Evolutionary conservation across 306 rosid genomes (phyloP).

Genomic region (Acacia melanoxylon): DNA sequence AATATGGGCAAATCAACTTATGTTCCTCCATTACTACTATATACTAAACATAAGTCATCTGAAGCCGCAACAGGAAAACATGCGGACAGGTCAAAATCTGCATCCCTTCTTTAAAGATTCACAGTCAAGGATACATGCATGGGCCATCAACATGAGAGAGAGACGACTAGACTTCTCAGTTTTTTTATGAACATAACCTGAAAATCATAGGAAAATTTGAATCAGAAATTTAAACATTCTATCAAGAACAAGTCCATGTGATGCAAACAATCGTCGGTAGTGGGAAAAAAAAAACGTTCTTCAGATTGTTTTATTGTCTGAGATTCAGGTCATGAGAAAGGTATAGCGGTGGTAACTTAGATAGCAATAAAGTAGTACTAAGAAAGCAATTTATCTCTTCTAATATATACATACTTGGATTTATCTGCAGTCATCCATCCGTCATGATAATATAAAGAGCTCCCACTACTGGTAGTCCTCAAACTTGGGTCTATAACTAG

Average conservation of each 20-base stretch:
- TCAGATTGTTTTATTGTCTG: neutral
- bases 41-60: slow-evolving; percentile 3
- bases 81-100: slow-evolving; percentile 20
- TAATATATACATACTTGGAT: slow-evolving; percentile 19
- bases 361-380: neutral
- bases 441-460: slow-evolving; percentile 1
- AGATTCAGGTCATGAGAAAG: neutral
- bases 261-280: neutral
- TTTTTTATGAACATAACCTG: slow-evolving; percentile 36
- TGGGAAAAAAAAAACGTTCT: neutral
- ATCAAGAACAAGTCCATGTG: slow-evolving; percentile 4
- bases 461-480: neutral
- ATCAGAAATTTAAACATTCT: slow-evolving; percentile 12
- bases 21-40: slow-evolving; percentile 1
- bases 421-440: slow-evolving; percentile 16
- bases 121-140: slow-evolving; percentile 2
- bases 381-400: neutral
- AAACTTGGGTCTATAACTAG: neutral
- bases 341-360: neutral
- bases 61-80: slow-evolving; percentile 14
- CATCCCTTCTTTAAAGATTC: slow-evolving; percentile 6
- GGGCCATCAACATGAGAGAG: neutral
- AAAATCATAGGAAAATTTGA: slow-evolving; percentile 29
- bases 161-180: slow-evolving; percentile 4
- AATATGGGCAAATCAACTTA: slow-evolving; percentile 1